A percentile compares a stretch with the other conserved stretches of the same genome.
Evolutionary conservation across 2,329 filamentous ascomycete genomes (phyloP).

Genomic region (Phyllachora maydis): DNA sequence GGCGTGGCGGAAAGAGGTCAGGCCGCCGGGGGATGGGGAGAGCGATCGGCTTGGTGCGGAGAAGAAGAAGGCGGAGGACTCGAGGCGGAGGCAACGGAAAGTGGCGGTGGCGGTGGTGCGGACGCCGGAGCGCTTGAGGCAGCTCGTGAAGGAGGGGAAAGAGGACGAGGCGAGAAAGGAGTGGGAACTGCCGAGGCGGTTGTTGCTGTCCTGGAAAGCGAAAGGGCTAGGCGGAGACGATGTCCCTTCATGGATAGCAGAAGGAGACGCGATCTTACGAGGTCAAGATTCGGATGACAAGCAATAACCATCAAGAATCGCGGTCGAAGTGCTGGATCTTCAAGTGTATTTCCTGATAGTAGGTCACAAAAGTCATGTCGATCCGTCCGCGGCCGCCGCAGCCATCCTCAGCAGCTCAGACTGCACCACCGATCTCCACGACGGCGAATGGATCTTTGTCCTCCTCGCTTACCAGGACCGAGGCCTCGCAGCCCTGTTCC

Average conservation of each 20-base stretch:
- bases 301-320: too few species aligned
- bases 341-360: too few species aligned
- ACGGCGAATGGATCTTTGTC: constrained; percentile 72
- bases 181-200: constrained; percentile 30
- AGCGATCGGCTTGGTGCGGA: too few species aligned
- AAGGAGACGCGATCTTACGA: constrained; percentile 23
- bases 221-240: constrained; percentile 31
- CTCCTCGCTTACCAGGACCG: constrained; percentile 53
- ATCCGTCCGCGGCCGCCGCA: too few species aligned
- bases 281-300: too few species aligned
- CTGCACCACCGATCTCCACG: too few species aligned
- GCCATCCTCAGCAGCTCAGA: too few species aligned
- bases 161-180: constrained; percentile 35
- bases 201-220: constrained; percentile 32
- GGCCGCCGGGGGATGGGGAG: constrained; percentile 12
- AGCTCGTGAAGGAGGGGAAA: constrained; percentile 36
- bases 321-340: too few species aligned
- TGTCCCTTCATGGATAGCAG: constrained; percentile 28
- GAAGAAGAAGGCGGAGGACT: constrained; percentile 1
- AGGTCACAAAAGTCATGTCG: too few species aligned
- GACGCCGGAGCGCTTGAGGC: constrained; percentile 35
- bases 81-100: constrained; percentile 22
- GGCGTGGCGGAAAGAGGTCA: constrained; percentile 23
- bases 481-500: constrained; percentile 24
- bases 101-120: constrained; percentile 42